phyloP scores from a whole-genome alignment of 2,329 filamentous ascomycete genomes.

The Hawksworthiomyces lignivorus region DNA sequence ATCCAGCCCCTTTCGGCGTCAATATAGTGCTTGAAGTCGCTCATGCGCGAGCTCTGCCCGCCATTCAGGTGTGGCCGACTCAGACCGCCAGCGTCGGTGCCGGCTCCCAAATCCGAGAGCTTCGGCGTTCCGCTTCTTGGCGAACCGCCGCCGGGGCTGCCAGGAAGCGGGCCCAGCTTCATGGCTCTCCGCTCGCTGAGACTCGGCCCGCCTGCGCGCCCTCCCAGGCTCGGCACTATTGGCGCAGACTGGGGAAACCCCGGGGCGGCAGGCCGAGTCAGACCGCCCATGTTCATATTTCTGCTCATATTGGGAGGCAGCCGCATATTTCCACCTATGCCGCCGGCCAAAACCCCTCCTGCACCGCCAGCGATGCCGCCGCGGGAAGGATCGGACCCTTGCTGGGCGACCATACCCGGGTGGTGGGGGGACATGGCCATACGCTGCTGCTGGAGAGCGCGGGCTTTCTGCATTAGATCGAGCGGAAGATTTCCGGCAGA shows the following conservation, averaged over 20 bases:
- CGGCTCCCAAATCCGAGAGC: slow-evolving; percentile 32
- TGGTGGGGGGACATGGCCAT: slow-evolving; percentile 23
- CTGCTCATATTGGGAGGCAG: slow-evolving; percentile 31
- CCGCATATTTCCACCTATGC: slow-evolving; percentile 35
- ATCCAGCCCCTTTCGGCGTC: slow-evolving; percentile 87
- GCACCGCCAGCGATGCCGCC: slow-evolving; percentile 13
- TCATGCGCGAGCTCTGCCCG: slow-evolving; percentile 40
- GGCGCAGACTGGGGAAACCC: slow-evolving; percentile 48
- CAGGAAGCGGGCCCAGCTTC: slow-evolving; percentile 40
- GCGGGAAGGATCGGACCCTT: too few species aligned
- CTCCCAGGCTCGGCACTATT: slow-evolving; percentile 27
- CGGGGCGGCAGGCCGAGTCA: slow-evolving; percentile 36
- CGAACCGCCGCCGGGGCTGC: slow-evolving; percentile 30
- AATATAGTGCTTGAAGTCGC: slow-evolving; percentile 68
- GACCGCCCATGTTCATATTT: slow-evolving; percentile 10
- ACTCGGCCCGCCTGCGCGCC: slow-evolving; percentile 38
- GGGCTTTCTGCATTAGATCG: slow-evolving; percentile 33
- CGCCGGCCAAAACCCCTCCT: slow-evolving; percentile 24
- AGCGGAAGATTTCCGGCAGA: slow-evolving; percentile 30
- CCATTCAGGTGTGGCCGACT: slow-evolving; percentile 26
- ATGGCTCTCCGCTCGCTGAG: slow-evolving; percentile 61
- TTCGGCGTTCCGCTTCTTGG: slow-evolving; percentile 31
- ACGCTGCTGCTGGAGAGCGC: slow-evolving; percentile 27
- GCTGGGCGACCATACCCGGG: slow-evolving; percentile 10
- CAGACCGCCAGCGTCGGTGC: slow-evolving; percentile 8